phyloP scores from a whole-genome alignment of 495 filamentous ascomycete species.

The Penicillium paxilli region DNA sequence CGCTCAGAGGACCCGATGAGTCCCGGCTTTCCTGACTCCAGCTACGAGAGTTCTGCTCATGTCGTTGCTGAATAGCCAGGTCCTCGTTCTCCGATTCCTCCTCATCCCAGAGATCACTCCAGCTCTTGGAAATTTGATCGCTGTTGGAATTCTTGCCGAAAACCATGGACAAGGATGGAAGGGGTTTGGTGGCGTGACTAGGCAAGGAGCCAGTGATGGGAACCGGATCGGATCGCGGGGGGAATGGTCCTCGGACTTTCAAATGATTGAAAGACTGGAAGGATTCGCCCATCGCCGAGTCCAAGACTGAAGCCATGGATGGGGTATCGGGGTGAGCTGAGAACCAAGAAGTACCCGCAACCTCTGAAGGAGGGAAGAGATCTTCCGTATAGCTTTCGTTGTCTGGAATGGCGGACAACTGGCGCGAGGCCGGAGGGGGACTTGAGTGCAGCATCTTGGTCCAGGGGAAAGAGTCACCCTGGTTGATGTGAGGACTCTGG shows the following conservation, averaged over 20 bases:
- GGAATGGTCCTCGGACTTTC: slow-evolving; percentile 35
- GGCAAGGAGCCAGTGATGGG: slow-evolving; percentile 78
- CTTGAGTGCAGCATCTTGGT: slow-evolving; percentile 83
- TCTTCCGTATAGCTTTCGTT: slow-evolving; percentile 81
- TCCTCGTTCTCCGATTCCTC: slow-evolving; percentile 69
- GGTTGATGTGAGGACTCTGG: slow-evolving; percentile 79
- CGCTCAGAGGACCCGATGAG: slow-evolving; percentile 19
- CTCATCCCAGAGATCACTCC: slow-evolving; percentile 96
- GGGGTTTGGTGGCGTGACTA: slow-evolving; percentile 61
- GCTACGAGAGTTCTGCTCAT: slow-evolving; percentile 74
- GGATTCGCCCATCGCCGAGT: slow-evolving; percentile 69
- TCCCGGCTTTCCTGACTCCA: slow-evolving; percentile 76
- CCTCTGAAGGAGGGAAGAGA: slow-evolving; percentile 80
- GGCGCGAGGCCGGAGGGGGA: slow-evolving; percentile 70
- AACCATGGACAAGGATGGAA: slow-evolving; percentile 70
- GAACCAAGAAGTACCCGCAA: slow-evolving; percentile 68
- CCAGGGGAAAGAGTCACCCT: slow-evolving; percentile 89
- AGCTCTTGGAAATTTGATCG: slow-evolving; percentile 83
- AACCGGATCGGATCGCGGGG: slow-evolving; percentile 51
- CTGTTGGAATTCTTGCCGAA: slow-evolving; percentile 70
- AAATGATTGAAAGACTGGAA: slow-evolving; percentile 62
- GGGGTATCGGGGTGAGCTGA: slow-evolving; percentile 69
- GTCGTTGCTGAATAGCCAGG: slow-evolving; percentile 55
- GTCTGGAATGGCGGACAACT: slow-evolving; percentile 85
- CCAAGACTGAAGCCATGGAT: slow-evolving; percentile 76